Conservation (phyloP, 2,329 filamentous ascomycete genomes). For the Colletotrichum eleusines region DNA sequence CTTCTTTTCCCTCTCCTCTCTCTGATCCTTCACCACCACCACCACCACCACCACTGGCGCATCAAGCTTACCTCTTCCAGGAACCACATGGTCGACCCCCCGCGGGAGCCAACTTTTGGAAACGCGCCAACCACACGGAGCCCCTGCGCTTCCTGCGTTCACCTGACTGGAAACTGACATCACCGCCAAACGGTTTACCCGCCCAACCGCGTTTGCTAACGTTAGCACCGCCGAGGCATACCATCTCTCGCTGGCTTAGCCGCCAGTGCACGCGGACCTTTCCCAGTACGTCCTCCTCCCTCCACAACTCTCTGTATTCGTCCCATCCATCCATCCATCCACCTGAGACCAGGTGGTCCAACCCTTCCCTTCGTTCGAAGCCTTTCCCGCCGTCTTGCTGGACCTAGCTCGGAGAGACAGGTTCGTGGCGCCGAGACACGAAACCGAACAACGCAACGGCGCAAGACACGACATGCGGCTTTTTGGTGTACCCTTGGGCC, state of each 20-base stretch:
- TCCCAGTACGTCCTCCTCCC: not conserved
- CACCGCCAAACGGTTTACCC: slow-evolving; percentile 27
- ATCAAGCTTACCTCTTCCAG: slow-evolving; percentile 12
- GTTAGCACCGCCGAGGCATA: no score
- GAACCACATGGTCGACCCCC: slow-evolving; percentile 36
- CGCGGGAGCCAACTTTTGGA: slow-evolving; percentile 18
- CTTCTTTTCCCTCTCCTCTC: not conserved
- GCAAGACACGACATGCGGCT: slow-evolving; percentile 18
- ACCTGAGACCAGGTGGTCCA: slow-evolving; percentile 15
- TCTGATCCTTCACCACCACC: slow-evolving; percentile 15
- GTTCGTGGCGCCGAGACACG: slow-evolving; percentile 39
- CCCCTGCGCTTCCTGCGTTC: slow-evolving; percentile 14
- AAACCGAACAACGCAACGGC: slow-evolving; percentile 1
- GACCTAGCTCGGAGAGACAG: not conserved
- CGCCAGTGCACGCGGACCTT: not conserved
- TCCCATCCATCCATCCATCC: slow-evolving; percentile 1
- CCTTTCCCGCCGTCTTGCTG: not conserved
- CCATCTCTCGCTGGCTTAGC: slow-evolving; percentile 4
- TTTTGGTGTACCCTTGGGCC: not conserved
- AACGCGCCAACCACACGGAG: slow-evolving; percentile 24
- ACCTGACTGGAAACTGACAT: slow-evolving; percentile 39
- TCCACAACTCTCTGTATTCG: not conserved
- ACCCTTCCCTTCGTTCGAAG: not conserved
- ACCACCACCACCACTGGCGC: not conserved
- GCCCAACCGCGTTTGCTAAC: no score